These are phyloP conservation scores for Aspergillus flavus DNA, from an alignment of 2,329 filamentous ascomycete species.

Conservation along the genomic window DNA sequence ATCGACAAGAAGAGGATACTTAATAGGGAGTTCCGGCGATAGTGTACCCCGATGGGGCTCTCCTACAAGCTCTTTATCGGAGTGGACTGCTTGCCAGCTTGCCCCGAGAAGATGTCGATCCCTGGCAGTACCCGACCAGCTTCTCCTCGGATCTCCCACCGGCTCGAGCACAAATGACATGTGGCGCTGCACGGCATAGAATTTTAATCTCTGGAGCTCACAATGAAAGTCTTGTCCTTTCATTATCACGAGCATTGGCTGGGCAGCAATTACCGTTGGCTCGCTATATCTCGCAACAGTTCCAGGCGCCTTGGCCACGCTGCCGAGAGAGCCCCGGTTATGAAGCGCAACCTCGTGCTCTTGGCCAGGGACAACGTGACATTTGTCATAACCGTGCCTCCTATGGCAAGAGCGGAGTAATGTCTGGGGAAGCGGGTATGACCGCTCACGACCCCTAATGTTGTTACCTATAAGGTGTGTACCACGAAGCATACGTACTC, in stretches of 20 bases:
- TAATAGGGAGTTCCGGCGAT: background rate
- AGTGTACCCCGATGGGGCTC: background rate
- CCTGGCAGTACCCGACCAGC: background rate
- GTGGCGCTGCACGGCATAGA: background rate
- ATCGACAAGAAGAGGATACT: background rate
- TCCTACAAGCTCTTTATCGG: background rate
- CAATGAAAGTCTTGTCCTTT: background rate
- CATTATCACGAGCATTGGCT: conserved; percentile 3
- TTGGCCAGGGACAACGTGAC: conserved; percentile 1
- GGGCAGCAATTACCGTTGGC: conserved; percentile 9
- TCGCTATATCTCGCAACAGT: conserved; percentile 10
- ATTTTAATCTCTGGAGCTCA: background rate
- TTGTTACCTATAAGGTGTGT: background rate
- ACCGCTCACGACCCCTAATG: background rate
- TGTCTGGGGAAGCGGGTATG: conserved; percentile 1
- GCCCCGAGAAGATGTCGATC: background rate
- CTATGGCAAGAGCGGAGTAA: background rate
- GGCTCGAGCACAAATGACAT: background rate
- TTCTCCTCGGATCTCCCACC: background rate
- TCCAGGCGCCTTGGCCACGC: conserved; percentile 8
- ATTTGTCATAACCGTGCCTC: background rate
- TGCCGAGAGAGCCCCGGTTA: conserved; percentile 4
- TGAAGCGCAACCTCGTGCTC: background rate
- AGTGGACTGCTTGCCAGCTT: background rate
- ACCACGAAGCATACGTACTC: conserved; percentile 3